Base-by-base conservation (phyloP, 306 rosid genomes). In the Betula pendula region DNA sequence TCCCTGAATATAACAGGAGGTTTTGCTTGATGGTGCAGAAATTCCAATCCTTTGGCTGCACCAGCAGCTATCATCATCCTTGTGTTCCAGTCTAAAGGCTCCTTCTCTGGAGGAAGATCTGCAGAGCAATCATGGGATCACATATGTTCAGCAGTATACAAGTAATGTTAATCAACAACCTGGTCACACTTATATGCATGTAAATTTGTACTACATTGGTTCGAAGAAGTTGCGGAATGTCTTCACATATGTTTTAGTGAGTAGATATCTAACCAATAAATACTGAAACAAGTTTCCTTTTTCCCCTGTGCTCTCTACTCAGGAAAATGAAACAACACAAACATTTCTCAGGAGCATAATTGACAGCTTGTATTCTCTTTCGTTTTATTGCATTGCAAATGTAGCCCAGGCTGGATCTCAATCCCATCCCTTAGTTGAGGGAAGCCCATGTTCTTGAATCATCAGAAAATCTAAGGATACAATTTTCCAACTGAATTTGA, bases 1-100 rank as follows among this genome's bases (percentile, higher is more conserved):
- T 93, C 96, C 71, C 94, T 81, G 66, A 87, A 88, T 80, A 90
- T 89, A 33, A 90, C 94, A 17, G 94, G 81, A 55, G 94, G 92
- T 3, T 74, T 56, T 65, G 88, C 90, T 69, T 87, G 81, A 27
- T 86, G 67, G 75, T 90, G 96, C 51, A 90, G 85, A 82, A 87
- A 90, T 69, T 89, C 87, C 78, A 93, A 55, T 50, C 96, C 97
- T 70, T 45, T 86, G 51, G 97, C 96, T 76, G 90, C 89, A 6
- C 93, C 93, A 12, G 75, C 72, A 3, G 92, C 94, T 86, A 92
- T 90, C 79, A 22, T 81, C 91, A 93, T 90, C 81, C 94, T 87
- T 10, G 83, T 83, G 65, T 83, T 87, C 96, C 96, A 90, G 56
- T 92, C 89, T 47, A 85, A 89, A 20, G 85, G 81, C 65, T 81